Base-by-base conservation (phyloP, 75 land plant species). In the Picea sitchensis region DNA sequence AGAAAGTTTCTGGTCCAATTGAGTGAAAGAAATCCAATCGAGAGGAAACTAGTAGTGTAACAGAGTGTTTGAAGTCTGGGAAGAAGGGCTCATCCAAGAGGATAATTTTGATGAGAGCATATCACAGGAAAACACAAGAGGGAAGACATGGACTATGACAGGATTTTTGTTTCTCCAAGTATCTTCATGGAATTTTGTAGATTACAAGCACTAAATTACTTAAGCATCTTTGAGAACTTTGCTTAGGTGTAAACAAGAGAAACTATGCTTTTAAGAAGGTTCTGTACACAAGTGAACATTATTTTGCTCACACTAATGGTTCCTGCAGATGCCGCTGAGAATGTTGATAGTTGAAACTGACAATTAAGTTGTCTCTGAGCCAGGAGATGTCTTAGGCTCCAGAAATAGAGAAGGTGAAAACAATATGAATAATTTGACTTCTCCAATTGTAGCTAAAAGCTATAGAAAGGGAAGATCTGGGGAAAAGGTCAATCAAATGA, bases 1-100 rank as follows among this genome's bases (percentile, higher is more conserved):
- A 88, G 83, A 92, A 83, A 79, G 36, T 86, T 54, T 64, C 34
- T 61, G 79, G 34, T 67, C 73, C 84, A 54, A 83, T 76, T 67
- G 62, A 59, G 12, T 44, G 60, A 9, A 34, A 41, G 17, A 69
- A 69, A 6, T 18, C 11, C 8, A 69, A 36, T 41, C 20, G 17
- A 38, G 73, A 69, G 51, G 51, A 69, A 36, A 69, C 21, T 14
- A 69, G 51, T 73, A 0, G 76, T 23, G 75, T 36, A 58, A 21
- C 81, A 23, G 38, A 38, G 12, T 68, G 9, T 68, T 4, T 6
- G 81, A 74, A 36, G 20, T 32, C 5, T 54, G 47, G 31, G 79
- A 80, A 64, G 83, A 73, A 64, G 15, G 51, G 44, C 8, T 69
- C 30, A 1, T 14, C n/a, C 0, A 38, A n/a, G 51, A 69, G 73